Base-by-base conservation (phyloP, 257 asterid genomes). In the Vinca minor region DNA sequence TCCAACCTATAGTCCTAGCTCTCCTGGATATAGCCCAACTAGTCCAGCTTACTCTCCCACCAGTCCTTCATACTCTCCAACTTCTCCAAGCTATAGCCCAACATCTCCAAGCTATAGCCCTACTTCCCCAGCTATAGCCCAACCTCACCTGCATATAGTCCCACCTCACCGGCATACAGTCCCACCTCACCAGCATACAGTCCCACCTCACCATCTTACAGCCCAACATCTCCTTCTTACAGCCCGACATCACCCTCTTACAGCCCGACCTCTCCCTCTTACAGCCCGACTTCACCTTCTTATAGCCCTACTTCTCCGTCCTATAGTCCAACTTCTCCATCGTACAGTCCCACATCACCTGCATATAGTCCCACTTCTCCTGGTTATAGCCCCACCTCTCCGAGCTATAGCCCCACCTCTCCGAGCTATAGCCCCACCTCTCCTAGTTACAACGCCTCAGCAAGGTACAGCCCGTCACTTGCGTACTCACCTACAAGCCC, bases 401-500 rank as follows among this genome's bases (percentile, higher is more conserved):
- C 98, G 2, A 76, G 91, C 44, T 92, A 92, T 64, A 87, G 89
- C 45, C 97, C 97, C 5, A 82, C 97, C 1, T 91, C 96, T 0
- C 89, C 95, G 8, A 79, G 82, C 15, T 89, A 87, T 73, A 85
- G 89, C 60, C 94, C 97, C 9, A 81, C 94, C 23, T 88, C 96
- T 1, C 91, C 88, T 9, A 89, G 95, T 65, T 84, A 81, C 79
- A 88, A 84, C 42, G 92, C 95, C 54, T 89, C 98, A 12, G 94
- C 95, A 32, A 88, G 85, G 69, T 91, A 91, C 80, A 92, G 96
- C 69, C 95, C 98, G 29, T 89, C 96, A 39, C 87, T 89, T 64
- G 95, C 96, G 7, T 92, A 92, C 75, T 92, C 98, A 6, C 98
- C 98, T 17, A 89, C 96, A 42, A 89, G 93, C 68, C 95, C 96